A percentile compares a stretch with the other conserved stretches of the same genome.
These are phyloP conservation scores for Antrodiella citrinella DNA, from an alignment of 768 basidiomycete genomes.

Conservation along the genomic window DNA sequence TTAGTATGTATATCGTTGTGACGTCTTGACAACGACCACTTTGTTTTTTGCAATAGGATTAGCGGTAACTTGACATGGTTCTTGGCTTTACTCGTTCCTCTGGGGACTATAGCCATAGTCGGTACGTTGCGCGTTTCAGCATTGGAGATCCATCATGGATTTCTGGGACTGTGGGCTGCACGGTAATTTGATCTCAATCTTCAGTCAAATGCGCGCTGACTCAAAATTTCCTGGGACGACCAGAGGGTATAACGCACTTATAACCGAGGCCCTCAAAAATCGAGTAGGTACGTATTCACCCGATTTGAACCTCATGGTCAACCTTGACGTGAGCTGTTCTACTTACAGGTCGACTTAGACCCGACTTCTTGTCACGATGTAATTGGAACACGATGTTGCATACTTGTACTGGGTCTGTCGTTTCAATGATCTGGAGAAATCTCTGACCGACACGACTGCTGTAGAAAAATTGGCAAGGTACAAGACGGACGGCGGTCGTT, in stretches of 20 bases:
- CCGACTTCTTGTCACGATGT: constrained; percentile 61
- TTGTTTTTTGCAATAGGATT: constrained; percentile 30
- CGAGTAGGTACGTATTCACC: constrained; percentile 38
- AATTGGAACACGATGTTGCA: constrained; percentile 42
- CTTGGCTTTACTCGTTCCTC: constrained; percentile 40
- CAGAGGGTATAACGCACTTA: constrained; percentile 38
- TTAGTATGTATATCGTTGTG: not conserved
- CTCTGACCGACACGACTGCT: not conserved
- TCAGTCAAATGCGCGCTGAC: not conserved
- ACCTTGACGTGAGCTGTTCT: not conserved
- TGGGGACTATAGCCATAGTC: constrained; percentile 27
- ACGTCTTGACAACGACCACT: too few relatives aligned
- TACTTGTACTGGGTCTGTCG: constrained; percentile 46
- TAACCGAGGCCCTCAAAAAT: constrained; percentile 49
- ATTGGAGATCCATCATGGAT: constrained; percentile 49
- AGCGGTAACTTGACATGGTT: constrained; percentile 37
- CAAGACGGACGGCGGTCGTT: constrained; percentile 52
- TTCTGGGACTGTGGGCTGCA: constrained; percentile 38
- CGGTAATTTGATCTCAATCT: constrained; percentile 19
- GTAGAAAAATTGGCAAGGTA: constrained; percentile 28
- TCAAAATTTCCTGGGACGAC: too few relatives aligned
- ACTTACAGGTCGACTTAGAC: constrained; percentile 39
- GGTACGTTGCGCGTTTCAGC: constrained; percentile 37
- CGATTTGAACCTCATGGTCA: not conserved
- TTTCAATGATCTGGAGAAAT: not conserved